Evolutionary conservation across 495 filamentous ascomycete species (phyloP), one percentile per base, ranked within the genome.

Genomic region (Annulohypoxylon bovei): DNA sequence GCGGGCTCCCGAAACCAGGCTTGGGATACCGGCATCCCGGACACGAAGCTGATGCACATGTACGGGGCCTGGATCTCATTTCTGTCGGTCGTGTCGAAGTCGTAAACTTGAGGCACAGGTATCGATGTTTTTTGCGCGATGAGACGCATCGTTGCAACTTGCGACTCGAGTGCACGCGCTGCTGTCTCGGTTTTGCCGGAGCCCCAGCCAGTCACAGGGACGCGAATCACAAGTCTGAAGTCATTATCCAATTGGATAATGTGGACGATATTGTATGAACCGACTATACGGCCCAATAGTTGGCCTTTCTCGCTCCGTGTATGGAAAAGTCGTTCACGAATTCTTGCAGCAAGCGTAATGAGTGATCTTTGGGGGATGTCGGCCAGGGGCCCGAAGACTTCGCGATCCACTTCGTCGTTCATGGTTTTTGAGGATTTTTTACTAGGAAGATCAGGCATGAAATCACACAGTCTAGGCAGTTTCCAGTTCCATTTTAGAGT

Each of bases 61-160:
- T 75, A 77, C 14, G 69, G 75, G 1, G 75, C 69, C 0, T 52
- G 55, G 37, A 77, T 73, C 14, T 30, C 66, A 50, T 75, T 75
- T 12, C 68, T 11, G 22, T 32, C 62, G n/a, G 72, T 66, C 3
- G 70, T 65, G 42, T 73, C 75, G 8, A 64, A 73, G 4, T 46
- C 67, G 44, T 73, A 73, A 16, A 77, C 49, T 18, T 71, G 6
- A 0, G 75, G 75, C 6, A 77, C 70, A 8, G 75, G 75, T 20
- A 75, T 62, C 1, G 60, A 62, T 8, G 75, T 75, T 9, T 53
- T 65, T 22, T 23, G 12, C 7, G 35, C 35, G 32, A 77, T 63
- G 46, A 75, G 57, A 40, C 75, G 75, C 52, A 77, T 44, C 1
- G 75, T 77, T 12, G 67, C 47, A 52, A 70, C 65, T 32, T 75